phyloP scores from a whole-genome alignment of 75 land plant genomes.

The Gnetum montanum region DNA sequence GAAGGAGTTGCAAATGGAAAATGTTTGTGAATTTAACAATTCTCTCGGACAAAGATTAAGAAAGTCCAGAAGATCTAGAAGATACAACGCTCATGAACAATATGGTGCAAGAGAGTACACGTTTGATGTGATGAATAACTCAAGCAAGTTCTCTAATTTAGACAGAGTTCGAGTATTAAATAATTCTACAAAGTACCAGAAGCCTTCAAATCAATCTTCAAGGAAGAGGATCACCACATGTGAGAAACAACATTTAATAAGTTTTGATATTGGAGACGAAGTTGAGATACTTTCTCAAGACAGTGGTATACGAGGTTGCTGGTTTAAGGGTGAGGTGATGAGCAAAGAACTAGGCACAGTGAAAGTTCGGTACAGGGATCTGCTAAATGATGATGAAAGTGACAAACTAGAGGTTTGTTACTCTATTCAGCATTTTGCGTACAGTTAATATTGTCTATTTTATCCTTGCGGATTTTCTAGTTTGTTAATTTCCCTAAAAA shows the following conservation, averaged over 20 bases:
- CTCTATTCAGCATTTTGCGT: background rate
- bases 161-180: background rate
- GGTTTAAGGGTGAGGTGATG: constrained; percentile 58
- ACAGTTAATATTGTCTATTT: background rate
- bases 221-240: too few relatives aligned
- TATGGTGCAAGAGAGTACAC: background rate
- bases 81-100: background rate
- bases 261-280: constrained; percentile 27
- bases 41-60: constrained; percentile 23
- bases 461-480: background rate
- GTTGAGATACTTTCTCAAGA: constrained; percentile 76
- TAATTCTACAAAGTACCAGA: background rate
- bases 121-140: background rate
- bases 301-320: constrained; percentile 88
- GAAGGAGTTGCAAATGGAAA: constrained; percentile 17
- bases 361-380: constrained; percentile 64
- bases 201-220: background rate
- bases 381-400: constrained; percentile 58
- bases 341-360: constrained; percentile 37
- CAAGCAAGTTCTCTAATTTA: background rate
- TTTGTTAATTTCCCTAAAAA: background rate
- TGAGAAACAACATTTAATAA: too few relatives aligned
- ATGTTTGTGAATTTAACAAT: constrained; percentile 15
- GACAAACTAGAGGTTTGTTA: constrained; percentile 49
- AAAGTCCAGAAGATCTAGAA: constrained; percentile 11